Evolutionary conservation across 2,329 filamentous ascomycete genomes (phyloP).

Genomic region (Arthrobotrys sphaeroides): DNA sequence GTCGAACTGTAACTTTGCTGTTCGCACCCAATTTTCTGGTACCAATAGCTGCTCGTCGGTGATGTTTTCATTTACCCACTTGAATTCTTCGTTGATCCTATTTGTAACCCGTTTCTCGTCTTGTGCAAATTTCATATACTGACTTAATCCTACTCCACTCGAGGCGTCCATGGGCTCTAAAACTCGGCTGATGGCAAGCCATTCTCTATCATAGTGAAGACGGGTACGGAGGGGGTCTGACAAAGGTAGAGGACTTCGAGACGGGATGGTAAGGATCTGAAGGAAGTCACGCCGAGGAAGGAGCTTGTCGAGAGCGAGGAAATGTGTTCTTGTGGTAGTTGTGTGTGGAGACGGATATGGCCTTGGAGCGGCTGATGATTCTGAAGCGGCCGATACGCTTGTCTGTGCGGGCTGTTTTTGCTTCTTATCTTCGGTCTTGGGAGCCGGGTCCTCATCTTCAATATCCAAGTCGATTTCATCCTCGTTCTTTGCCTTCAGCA

Average conservation of each 20-base stretch:
- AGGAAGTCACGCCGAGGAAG: conserved; percentile 81
- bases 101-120: conserved; percentile 70
- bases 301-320: conserved; percentile 92
- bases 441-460: conserved; percentile 65
- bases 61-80: conserved; percentile 84
- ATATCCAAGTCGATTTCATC: conserved; percentile 77
- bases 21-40: conserved; percentile 79
- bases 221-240: conserved; percentile 64
- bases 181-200: conserved; percentile 89
- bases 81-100: conserved; percentile 73
- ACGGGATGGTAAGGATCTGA: conserved; percentile 75
- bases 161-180: conserved; percentile 67
- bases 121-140: conserved; percentile 65
- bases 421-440: conserved; percentile 43
- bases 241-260: conserved; percentile 60
- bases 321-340: conserved; percentile 77
- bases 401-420: background rate
- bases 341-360: conserved; percentile 54
- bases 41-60: conserved; percentile 71
- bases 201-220: conserved; percentile 88
- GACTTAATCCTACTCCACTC: conserved; percentile 70
- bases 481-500: conserved; percentile 65
- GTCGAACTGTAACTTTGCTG: conserved; percentile 75
- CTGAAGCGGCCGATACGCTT: conserved; percentile 58
- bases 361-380: conserved; percentile 69